phyloP scores from a whole-genome alignment of 495 filamentous ascomycete genomes.

The Penicillium mononematosum region DNA sequence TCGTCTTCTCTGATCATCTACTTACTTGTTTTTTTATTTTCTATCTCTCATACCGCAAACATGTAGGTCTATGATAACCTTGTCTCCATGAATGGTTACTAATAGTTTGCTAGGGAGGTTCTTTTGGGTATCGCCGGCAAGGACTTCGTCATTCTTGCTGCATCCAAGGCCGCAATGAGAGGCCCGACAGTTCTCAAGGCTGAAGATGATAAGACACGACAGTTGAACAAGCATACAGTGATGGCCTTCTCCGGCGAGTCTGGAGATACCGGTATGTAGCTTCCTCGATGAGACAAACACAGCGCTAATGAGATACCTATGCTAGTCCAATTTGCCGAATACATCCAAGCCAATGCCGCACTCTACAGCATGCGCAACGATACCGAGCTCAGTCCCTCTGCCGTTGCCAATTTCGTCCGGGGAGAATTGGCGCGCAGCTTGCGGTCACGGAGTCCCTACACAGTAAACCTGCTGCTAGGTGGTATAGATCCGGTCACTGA shows the following conservation, averaged over 20 bases:
- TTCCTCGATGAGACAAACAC: constrained; percentile 7
- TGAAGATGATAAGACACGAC: constrained; percentile 91
- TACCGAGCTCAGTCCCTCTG: constrained; percentile 81
- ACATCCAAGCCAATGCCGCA: constrained; percentile 96
- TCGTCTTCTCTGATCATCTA: constrained; percentile 18
- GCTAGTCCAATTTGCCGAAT: constrained; percentile 97
- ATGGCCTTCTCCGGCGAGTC: constrained; percentile 98
- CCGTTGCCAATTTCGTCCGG: constrained; percentile 87
- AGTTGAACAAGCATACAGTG: constrained; percentile 85
- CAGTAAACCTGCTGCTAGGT: constrained; percentile 91
- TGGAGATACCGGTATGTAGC: constrained; percentile 80
- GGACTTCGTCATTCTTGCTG: constrained; percentile 97
- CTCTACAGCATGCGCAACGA: constrained; percentile 98
- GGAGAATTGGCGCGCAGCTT: constrained; percentile 86
- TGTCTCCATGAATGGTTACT: constrained; percentile 13
- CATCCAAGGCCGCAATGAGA: constrained; percentile 96
- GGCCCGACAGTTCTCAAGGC: constrained; percentile 95
- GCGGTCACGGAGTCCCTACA: constrained; percentile 88
- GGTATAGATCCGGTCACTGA: constrained; percentile 85
- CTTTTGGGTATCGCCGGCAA: constrained; percentile 96
- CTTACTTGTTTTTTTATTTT: constrained; percentile 12
- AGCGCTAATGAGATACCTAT: constrained; percentile 17
- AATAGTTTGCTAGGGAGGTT: constrained; percentile 73
- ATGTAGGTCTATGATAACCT: constrained; percentile 29
- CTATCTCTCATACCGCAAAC: constrained; percentile 21